Base-by-base conservation (phyloP, 371 early-diverging fungal species). In the Haplosporangium sp. region DNA sequence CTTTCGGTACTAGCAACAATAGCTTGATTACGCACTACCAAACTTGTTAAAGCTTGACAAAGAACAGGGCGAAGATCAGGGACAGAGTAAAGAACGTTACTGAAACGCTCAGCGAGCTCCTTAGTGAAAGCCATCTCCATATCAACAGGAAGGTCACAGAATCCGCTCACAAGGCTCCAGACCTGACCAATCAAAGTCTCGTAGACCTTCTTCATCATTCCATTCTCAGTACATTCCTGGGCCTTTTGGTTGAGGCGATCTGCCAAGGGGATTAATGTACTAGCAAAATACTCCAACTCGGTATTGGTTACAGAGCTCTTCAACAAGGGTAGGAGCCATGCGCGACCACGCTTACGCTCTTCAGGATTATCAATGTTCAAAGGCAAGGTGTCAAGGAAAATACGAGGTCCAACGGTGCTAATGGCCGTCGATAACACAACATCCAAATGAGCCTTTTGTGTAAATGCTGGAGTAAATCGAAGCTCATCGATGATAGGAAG, bases 141-240 rank as follows among this genome's bases (percentile, higher is more conserved):
- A 75, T 97, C 98, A 15, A 76, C 68, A n/a, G 97, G 97, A 10
- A 93, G 73, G 44, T 92, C 91, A 76, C 96, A 96, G 76, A 97
- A 93, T 11, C 93, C 94, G 15, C 95, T 95, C 37, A 96, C 87
- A 58, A 97, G 84, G 38, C 92, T 90, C 96, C 98, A 98, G 53
- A 96, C 89, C 85, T 98, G 99, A 40, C 92, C 88, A 35, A 88
- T 90, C 52, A 98, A 84, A 0, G 97, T 96, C 63, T 93, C 93
- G 77, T 94, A 96, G 48, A 98, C 90, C 85, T 98, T 98, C 69
- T 95, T 93, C 87, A 96, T 95, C 71, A 95, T 87, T 53, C 90
- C 92, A 57, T 90, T 85, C 37, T 86, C 85, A 60, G 86, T 84
- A 67, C 93, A 92, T 34, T 79, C 85, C 38, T 87, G 87, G 34